These are phyloP conservation scores for Talaromyces liani DNA, from an alignment of 495 filamentous ascomycete genomes.

Conservation along the genomic window DNA sequence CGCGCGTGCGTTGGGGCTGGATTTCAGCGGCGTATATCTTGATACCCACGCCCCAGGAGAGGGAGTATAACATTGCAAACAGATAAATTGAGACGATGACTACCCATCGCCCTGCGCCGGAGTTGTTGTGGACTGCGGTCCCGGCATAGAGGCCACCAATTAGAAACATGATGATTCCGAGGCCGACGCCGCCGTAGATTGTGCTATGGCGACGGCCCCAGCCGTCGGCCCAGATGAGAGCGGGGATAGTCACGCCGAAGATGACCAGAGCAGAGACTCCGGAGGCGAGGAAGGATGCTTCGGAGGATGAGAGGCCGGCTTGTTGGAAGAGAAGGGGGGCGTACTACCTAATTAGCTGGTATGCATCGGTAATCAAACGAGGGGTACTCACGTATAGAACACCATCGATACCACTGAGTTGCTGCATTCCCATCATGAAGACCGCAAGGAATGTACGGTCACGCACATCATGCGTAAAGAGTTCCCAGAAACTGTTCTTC, in stretches of 20 bases:
- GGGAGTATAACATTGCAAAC: slow-evolving; percentile 32
- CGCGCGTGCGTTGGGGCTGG: slow-evolving; percentile 46
- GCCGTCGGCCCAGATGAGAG: slow-evolving; percentile 47
- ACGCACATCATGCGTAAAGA: slow-evolving; percentile 37
- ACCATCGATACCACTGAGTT: slow-evolving; percentile 42
- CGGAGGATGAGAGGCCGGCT: slow-evolving; percentile 40
- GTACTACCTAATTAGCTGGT: slow-evolving; percentile 26
- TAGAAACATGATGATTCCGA: slow-evolving; percentile 38
- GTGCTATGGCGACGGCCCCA: slow-evolving; percentile 52
- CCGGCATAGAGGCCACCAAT: slow-evolving; percentile 47
- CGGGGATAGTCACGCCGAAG: slow-evolving; percentile 41
- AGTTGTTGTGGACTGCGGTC: slow-evolving; percentile 32
- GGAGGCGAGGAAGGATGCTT: slow-evolving; percentile 47
- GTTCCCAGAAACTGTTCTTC: slow-evolving; percentile 12
- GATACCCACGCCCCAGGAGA: slow-evolving; percentile 48
- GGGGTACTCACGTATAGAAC: slow-evolving; percentile 40
- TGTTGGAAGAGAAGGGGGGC: slow-evolving; percentile 46
- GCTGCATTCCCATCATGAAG: slow-evolving; percentile 39
- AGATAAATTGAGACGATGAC: slow-evolving; percentile 46
- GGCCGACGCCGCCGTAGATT: slow-evolving; percentile 46
- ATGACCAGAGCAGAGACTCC: slow-evolving; percentile 48
- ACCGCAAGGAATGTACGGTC: slow-evolving; percentile 28
- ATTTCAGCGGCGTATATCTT: slow-evolving; percentile 50
- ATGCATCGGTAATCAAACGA: background rate
- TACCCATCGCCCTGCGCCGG: slow-evolving; percentile 45